phyloP scores from a whole-genome alignment of 805 yeast species.

The Yamadazyma tumulicola region DNA sequence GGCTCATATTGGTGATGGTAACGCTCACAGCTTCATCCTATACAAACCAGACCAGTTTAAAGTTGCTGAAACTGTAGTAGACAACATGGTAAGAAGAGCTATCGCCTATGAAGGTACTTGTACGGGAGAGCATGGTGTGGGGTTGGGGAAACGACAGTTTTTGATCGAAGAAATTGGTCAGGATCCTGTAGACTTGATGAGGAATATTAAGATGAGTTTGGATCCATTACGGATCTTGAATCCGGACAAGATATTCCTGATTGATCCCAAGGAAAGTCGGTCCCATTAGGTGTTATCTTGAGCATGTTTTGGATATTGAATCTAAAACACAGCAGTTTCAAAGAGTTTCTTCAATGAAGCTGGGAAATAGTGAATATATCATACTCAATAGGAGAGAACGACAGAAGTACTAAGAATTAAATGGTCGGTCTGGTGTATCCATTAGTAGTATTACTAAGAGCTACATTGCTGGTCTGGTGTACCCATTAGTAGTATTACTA shows the following conservation, averaged over 20 bases:
- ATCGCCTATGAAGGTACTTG: conserved; percentile 63
- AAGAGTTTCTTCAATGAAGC: too few species aligned
- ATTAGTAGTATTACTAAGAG: too few species aligned
- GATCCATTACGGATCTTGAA: conserved; percentile 71
- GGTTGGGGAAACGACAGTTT: conserved; percentile 66
- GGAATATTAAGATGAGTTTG: conserved; percentile 62
- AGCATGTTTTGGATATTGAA: too few species aligned
- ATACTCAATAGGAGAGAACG: too few species aligned
- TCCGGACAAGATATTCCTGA: conserved; percentile 71
- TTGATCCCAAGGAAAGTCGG: conserved; percentile 49
- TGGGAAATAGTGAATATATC: too few species aligned
- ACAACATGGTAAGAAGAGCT: conserved; percentile 25
- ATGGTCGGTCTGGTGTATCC: too few species aligned
- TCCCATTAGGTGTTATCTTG: too few species aligned
- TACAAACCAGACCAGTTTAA: conserved; percentile 50
- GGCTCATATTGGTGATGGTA: conserved; percentile 86
- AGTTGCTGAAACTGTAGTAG: conserved; percentile 32
- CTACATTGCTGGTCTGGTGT: too few species aligned
- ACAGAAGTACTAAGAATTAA: too few species aligned
- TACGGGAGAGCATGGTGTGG: conserved; percentile 85
- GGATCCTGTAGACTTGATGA: conserved; percentile 65
- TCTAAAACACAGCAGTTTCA: too few species aligned
- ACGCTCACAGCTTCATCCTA: conserved; percentile 66
- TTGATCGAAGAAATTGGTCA: conserved; percentile 62
- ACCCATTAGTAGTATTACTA: too few species aligned